phyloP scores from a whole-genome alignment of 768 basidiomycete genomes.

The Strobilomyces dryophilus region DNA sequence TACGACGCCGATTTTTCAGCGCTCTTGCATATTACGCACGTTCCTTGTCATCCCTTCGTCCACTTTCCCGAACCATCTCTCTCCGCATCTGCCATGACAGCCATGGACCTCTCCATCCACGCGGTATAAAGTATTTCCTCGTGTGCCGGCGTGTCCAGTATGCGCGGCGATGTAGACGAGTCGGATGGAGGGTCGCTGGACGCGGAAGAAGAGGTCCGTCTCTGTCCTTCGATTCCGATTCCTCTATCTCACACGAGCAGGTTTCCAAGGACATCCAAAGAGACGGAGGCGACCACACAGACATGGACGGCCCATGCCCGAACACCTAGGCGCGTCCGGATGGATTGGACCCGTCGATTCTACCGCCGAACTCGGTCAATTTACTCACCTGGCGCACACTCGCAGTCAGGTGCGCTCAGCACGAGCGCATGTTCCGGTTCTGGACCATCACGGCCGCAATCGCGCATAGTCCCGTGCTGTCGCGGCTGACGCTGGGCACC shows the following conservation, averaged over 20 bases:
- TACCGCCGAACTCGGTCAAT: conserved; percentile 47
- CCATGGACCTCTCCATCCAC: conserved; percentile 32
- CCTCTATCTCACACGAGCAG: background rate
- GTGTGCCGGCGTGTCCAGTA: conserved; percentile 19
- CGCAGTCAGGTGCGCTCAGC: background rate
- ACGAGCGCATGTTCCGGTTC: background rate
- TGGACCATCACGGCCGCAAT: background rate
- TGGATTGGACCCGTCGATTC: conserved; percentile 54
- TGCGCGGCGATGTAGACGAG: conserved; percentile 7
- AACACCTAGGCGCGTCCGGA: conserved; percentile 39
- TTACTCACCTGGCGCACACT: conserved; percentile 32
- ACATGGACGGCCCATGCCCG: conserved; percentile 19
- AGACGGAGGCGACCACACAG: background rate
- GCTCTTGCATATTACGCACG: conserved; percentile 26
- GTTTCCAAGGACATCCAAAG: background rate
- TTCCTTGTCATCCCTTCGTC: conserved; percentile 29
- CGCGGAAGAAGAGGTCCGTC: conserved; percentile 14
- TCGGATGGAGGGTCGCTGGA: conserved; percentile 12
- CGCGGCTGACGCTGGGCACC: background rate
- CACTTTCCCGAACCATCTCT: conserved; percentile 31
- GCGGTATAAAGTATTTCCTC: conserved; percentile 19
- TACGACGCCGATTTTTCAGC: conserved; percentile 6
- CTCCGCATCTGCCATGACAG: conserved; percentile 32
- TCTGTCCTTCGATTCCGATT: background rate
- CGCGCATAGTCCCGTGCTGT: background rate